Base-by-base conservation (phyloP, 495 filamentous ascomycete species). In the Neurospora tetraspora region DNA sequence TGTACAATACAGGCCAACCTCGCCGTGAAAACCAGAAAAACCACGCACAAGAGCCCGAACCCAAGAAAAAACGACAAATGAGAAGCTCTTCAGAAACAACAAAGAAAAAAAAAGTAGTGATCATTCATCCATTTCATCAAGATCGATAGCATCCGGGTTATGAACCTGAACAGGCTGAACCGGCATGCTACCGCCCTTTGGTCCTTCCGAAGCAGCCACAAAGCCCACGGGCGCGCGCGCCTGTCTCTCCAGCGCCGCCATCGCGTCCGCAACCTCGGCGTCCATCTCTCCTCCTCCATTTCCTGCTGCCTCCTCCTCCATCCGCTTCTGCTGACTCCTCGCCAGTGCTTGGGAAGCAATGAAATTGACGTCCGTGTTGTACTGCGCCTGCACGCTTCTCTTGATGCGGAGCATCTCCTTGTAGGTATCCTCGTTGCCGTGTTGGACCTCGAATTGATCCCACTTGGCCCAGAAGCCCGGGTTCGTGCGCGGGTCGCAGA, bases 341-440 rank as follows among this genome's bases (percentile, higher is more conserved):
- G 94, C 94, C 72, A 98, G 85, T 3, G 96, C 96, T 80, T 99
- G 96, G 4, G 93, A 96, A 3, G 96, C 96, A 80, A 99, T 98
- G 78, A 97, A 98, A 79, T 93, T 97, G 85, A 99, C 95, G 80
- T 99, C 96, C 39, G 96, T 99, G 76, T 97, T 97, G 84, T 94
- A 98, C 85, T 97, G 92, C 69, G 96, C 94, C 81, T 97, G 94
- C 6, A 98, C 96, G 84, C 94, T 97, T 78, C 96, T 85, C 87
- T 97, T 99, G 85, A 98, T 93, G 34, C 95, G 91, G 53, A 98
- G 86, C 96, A 99, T 99, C 81, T 98, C 96, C 84, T 97, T 98
- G 86, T 96, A 99, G 9, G 96, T 99, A 80, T 99, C 96, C 78
- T 99, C 96, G 81, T 99, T 99, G 70, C 96, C 96, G 80, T 98